Percentiles rank a stretch among this genome's conserved stretches.
phyloP scores from a whole-genome alignment of 2,329 filamentous ascomycete genomes.

The Cladosporium oxysporum region DNA sequence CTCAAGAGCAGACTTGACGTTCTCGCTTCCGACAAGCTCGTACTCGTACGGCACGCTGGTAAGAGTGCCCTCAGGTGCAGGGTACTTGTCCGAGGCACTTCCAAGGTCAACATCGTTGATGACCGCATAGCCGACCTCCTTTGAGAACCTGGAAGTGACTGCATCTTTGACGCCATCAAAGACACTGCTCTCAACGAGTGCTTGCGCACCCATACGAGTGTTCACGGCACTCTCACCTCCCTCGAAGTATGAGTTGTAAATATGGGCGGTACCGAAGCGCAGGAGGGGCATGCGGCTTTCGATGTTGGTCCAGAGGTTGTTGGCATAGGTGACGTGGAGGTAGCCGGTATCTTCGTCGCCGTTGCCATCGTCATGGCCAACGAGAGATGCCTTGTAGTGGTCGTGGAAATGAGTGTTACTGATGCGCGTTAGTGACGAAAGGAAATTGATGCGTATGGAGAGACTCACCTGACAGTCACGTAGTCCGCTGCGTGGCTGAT shows the following conservation, averaged over 20 bases:
- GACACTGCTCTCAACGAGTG: conserved; percentile 47
- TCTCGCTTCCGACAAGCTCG: conserved; percentile 36
- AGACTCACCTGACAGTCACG: conserved; percentile 49
- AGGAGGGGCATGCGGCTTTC: conserved; percentile 64
- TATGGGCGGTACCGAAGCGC: conserved; percentile 67
- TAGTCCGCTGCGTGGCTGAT: conserved; percentile 65
- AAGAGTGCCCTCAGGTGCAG: conserved; percentile 38
- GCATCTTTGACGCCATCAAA: conserved; percentile 39
- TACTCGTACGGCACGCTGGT: conserved; percentile 40
- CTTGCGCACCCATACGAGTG: conserved; percentile 45
- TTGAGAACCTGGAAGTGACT: conserved; percentile 37
- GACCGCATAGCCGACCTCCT: conserved; percentile 40
- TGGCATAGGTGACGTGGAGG: conserved; percentile 64
- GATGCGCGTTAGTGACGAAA: neutral
- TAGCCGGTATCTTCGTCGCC: conserved; percentile 60
- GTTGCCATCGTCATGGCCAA: conserved; percentile 64
- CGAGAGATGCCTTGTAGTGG: conserved; percentile 62
- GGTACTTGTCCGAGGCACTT: conserved; percentile 31
- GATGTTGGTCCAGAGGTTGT: conserved; percentile 67
- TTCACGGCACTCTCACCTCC: conserved; percentile 41
- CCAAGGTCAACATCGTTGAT: conserved; percentile 38
- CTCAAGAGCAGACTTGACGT: conserved; percentile 43
- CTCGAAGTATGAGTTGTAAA: conserved; percentile 57
- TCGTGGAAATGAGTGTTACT: conserved; percentile 52
- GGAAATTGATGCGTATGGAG: no score